Percentiles rank a stretch among this genome's conserved stretches.
Evolutionary conservation across 441 rosid genomes (phyloP).

Genomic region (Hura crepitans): DNA sequence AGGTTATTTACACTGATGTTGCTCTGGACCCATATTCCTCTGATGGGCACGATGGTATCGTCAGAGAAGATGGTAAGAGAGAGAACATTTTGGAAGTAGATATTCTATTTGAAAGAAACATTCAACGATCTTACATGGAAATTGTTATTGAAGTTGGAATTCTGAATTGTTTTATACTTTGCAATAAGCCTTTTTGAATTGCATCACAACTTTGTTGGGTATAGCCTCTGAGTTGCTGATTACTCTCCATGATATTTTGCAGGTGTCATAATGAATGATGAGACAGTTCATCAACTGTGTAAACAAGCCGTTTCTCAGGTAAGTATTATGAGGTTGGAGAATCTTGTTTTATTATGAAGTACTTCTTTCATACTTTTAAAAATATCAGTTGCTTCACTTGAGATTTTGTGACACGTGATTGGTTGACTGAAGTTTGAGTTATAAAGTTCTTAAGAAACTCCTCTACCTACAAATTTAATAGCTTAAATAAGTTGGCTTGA

Average conservation of each 20-base stretch:
- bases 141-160: not conserved
- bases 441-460: not conserved
- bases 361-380: not conserved
- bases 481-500: not conserved
- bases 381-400: not conserved
- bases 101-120: not conserved
- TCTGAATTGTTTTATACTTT: not conserved
- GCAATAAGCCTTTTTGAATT: not conserved
- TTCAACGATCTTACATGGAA: conserved; percentile 1
- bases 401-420: not conserved
- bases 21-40: conserved; percentile 96
- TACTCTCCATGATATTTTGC: conserved; percentile 25
- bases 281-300: conserved; percentile 89
- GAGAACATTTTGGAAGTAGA: conserved; percentile 1
- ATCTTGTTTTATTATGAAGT: not conserved
- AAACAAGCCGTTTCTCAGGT: conserved; percentile 98
- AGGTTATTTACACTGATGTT: conserved; percentile 95
- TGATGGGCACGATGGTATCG: conserved; percentile 96
- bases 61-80: conserved; percentile 88
- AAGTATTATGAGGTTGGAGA: conserved; percentile 15
- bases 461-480: not conserved
- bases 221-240: conserved; percentile 4
- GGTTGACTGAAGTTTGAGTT: not conserved
- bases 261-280: conserved; percentile 96
- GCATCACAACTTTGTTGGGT: not conserved